These are phyloP conservation scores for Epichloe coenophiala DNA, from an alignment of 2,329 filamentous ascomycete species.

Conservation along the genomic window DNA sequence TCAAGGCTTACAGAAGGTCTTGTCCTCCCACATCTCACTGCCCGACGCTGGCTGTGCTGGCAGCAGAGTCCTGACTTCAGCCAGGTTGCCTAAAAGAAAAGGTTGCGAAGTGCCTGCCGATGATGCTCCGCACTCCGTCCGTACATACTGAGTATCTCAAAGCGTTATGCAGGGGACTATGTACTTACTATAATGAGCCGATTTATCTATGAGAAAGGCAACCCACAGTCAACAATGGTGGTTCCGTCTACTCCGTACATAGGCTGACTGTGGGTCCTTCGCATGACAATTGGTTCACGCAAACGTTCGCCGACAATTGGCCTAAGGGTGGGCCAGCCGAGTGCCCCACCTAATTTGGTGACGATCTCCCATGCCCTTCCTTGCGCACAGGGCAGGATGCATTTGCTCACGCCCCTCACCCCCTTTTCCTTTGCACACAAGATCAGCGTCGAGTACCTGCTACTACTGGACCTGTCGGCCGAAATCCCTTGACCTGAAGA, in stretches of 20 bases:
- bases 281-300: not conserved
- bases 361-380: slow-evolving; percentile 1
- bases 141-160: not conserved
- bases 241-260: not conserved
- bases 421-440: not conserved
- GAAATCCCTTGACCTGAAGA: slow-evolving; percentile 1
- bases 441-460: not conserved
- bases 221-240: slow-evolving; percentile 1
- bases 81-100: too few species aligned
- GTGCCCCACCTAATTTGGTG: slow-evolving; percentile 1
- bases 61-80: too few species aligned
- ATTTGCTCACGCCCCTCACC: not conserved
- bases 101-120: too few species aligned
- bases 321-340: not conserved
- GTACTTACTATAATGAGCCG: not conserved
- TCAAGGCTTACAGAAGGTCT: too few species aligned
- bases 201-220: not conserved
- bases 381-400: not conserved
- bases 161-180: not conserved
- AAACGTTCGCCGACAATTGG: slow-evolving; percentile 4
- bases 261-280: not conserved
- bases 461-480: slow-evolving; percentile 3
- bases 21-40: too few species aligned
- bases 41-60: too few species aligned
- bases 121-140: too few species aligned